Percentiles rank a stretch among this genome's conserved stretches.
Conservation (phyloP, 768 basidiomycete genomes). For the Multifurca ochricompacta region DNA sequence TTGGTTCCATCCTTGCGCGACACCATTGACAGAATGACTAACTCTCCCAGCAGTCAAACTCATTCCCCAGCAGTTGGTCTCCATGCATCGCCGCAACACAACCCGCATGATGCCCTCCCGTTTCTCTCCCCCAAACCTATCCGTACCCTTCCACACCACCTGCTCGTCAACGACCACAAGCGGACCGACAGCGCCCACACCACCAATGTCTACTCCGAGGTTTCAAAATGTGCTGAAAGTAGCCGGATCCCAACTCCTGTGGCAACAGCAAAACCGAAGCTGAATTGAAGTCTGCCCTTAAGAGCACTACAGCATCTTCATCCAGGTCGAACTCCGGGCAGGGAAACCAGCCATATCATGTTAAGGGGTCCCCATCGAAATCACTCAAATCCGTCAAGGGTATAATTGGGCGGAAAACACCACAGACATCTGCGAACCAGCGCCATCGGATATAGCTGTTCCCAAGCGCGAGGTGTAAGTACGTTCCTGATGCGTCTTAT, state of each 20-base stretch:
- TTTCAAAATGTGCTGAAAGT: not conserved
- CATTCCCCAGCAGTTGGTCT: not conserved
- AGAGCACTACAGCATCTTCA: constrained; percentile 2
- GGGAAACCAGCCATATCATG: constrained; percentile 6
- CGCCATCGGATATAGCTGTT: not conserved
- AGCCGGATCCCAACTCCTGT: constrained; percentile 16
- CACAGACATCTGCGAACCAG: constrained; percentile 5
- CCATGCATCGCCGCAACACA: not conserved
- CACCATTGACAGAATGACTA: constrained; percentile 68
- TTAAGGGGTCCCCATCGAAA: constrained; percentile 18
- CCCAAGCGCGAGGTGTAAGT: constrained; percentile 5
- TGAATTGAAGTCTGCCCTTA: constrained; percentile 19
- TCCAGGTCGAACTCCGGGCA: not conserved
- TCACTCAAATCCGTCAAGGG: constrained; percentile 15
- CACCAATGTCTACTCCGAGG: not conserved
- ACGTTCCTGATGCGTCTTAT: not conserved
- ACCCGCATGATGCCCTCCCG: not conserved
- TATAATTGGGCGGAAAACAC: constrained; percentile 17
- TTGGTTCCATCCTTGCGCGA: constrained; percentile 64
- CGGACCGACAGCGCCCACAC: not conserved
- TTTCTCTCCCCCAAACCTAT: constrained; percentile 1
- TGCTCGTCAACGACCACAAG: constrained; percentile 7
- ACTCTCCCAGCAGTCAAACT: constrained; percentile 16
- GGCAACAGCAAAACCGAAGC: constrained; percentile 5
- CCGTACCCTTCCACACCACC: constrained; percentile 8